Evolutionary conservation across 2,329 filamentous ascomycete species (phyloP).

Genomic region (Diaporthe helianthi): DNA sequence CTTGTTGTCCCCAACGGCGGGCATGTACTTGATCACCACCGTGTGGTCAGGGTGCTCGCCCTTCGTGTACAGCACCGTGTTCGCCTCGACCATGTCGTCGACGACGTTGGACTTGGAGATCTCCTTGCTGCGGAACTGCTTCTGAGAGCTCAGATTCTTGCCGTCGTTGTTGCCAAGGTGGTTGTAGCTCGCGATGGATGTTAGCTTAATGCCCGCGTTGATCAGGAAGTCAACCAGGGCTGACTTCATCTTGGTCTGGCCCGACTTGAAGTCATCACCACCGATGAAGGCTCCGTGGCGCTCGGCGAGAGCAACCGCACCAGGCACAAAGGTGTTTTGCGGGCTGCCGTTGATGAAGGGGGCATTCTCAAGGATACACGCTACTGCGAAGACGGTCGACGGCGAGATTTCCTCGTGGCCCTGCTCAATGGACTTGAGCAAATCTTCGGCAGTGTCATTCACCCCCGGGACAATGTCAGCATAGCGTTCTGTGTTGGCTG

Average conservation of each 20-base stretch:
- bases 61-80: constrained; percentile 85
- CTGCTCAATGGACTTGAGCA: constrained; percentile 83
- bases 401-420: constrained; percentile 93
- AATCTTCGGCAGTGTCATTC: constrained; percentile 96
- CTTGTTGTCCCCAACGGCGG: constrained; percentile 98
- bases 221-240: constrained; percentile 98
- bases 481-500: constrained; percentile 97
- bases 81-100: constrained; percentile 99
- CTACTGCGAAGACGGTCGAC: constrained; percentile 94
- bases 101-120: constrained; percentile 99
- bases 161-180: constrained; percentile 99
- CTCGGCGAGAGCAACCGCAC: constrained; percentile 87
- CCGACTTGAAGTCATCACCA: constrained; percentile 99
- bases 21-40: constrained; percentile 99
- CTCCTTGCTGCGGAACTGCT: constrained; percentile 99
- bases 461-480: constrained; percentile 86
- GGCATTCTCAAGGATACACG: constrained; percentile 85
- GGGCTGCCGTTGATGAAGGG: constrained; percentile 99
- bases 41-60: constrained; percentile 97
- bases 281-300: constrained; percentile 89
- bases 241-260: constrained; percentile 99
- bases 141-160: constrained; percentile 97
- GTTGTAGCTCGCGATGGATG: constrained; percentile 98
- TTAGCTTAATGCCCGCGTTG: constrained; percentile 98
- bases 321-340: constrained; percentile 98